Evolutionary conservation across 2,329 filamentous ascomycete genomes (phyloP), one percentile per base, ranked within the genome.

Genomic region (Bipolaris sorokiniana): DNA sequence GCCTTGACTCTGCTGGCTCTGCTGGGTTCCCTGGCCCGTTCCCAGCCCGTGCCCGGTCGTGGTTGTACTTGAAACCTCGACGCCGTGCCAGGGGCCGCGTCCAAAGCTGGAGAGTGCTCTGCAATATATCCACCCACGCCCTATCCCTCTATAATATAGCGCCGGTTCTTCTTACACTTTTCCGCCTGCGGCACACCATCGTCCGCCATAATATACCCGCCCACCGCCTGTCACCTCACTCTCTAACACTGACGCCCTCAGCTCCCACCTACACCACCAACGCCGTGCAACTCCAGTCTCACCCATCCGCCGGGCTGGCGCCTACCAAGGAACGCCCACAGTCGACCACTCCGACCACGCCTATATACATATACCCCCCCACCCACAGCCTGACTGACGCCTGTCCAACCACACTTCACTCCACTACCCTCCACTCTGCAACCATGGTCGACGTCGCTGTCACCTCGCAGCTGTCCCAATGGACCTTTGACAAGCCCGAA

Each of bases 391-490:
- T 36, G 34, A 2, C 41, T 31, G 23, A 28, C 51, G 50, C 59
- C 34, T 41, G 46, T 51, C 44, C 33, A 48, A 36, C 38, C 10
- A 52, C 4, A 46, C 38, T 33, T 48, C 51, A 44, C 50, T 56
- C 48, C 54, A 41, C 48, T 54, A 44, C 51, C 61, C 16, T 59
- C 57, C 26, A 28, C 3, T 28, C 26, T 28, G 61, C 54, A 51
- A 69, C 38, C 58, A 74, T 75, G 73, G 70, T 64, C 62, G 64
- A 69, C 69, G 59, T 73, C 47, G 61, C 65, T 18, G 71, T 70
- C 15, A 65, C 72, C 44, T 60, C 71, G 33, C 73, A 76, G 62
- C 68, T 76, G 50, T 70, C 72, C 60, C 74, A 74, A 60, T 77
- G 75, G 75, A 59, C 71, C 42, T 75, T 77, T 59, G 70, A 70